Evolutionary conservation across 257 asterid genomes (phyloP).

Genomic region (Jaltomata sinuosa): DNA sequence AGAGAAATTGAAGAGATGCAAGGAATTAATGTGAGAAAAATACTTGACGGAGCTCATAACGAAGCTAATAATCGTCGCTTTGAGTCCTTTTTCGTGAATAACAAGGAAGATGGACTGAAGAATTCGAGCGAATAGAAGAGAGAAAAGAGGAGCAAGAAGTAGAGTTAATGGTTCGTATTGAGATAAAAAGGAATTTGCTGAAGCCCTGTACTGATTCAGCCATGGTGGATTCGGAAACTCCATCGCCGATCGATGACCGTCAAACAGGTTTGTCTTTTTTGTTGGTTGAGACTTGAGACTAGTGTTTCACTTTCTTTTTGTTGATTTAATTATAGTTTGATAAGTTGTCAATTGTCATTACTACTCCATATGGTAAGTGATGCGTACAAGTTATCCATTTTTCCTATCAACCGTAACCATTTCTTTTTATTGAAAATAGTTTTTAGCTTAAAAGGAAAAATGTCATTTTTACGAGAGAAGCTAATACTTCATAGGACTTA

Average conservation of each 20-base stretch:
- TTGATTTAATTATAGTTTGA: too few relatives aligned
- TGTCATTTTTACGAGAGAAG: too few relatives aligned
- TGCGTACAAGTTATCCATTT: neutral
- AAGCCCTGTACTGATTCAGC: conserved; percentile 44
- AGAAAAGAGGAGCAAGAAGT: conserved; percentile 34
- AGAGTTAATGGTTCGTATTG: conserved; percentile 62
- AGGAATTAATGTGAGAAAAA: neutral
- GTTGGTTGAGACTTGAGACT: too few relatives aligned
- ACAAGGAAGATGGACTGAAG: conserved; percentile 30
- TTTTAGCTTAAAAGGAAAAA: too few relatives aligned
- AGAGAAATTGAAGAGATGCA: neutral
- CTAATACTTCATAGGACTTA: too few relatives aligned
- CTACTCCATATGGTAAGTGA: neutral
- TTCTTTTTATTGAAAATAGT: too few relatives aligned
- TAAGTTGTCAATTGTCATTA: neutral
- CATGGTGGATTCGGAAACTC: conserved; percentile 21
- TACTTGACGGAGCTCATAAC: conserved; percentile 58
- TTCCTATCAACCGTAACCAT: too few relatives aligned
- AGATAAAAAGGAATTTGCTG: conserved; percentile 48
- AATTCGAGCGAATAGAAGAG: conserved; percentile 42
- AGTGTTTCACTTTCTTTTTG: neutral
- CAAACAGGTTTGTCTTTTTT: neutral
- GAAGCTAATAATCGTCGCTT: conserved; percentile 41
- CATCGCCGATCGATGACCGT: conserved; percentile 33
- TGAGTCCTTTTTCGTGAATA: conserved; percentile 63